Conservation (phyloP, 768 basidiomycete genomes). For the Russula ochroleuca region DNA sequence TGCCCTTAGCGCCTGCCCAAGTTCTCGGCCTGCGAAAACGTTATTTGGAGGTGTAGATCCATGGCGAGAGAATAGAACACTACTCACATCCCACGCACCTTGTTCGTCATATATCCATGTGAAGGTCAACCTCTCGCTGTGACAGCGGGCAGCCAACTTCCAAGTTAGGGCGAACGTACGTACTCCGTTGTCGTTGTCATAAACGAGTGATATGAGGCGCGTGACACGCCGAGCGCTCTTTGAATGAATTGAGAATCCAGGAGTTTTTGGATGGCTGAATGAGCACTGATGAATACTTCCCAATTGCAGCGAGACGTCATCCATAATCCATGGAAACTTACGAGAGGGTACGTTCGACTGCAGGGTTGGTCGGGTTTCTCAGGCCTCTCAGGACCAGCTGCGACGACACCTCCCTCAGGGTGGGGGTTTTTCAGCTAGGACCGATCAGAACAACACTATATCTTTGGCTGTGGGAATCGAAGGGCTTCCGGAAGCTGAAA, state of each 20-base stretch:
- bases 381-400: neutral
- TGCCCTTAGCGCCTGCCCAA: neutral
- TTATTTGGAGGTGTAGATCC: neutral
- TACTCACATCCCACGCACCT: neutral
- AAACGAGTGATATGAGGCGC: neutral
- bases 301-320: neutral
- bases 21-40: neutral
- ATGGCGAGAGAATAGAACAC: neutral
- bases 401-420: neutral
- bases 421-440: neutral
- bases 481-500: neutral
- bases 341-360: neutral
- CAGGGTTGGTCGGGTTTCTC: no score
- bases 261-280: neutral
- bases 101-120: neutral
- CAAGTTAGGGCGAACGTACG: neutral
- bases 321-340: neutral
- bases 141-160: neutral
- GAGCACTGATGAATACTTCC: neutral
- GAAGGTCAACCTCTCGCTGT: neutral
- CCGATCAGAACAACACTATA: conserved; percentile 9
- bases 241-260: conserved; percentile 4
- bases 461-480: conserved; percentile 18
- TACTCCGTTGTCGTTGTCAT: neutral
- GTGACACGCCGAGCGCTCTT: neutral